Evolutionary conservation across 208 protist genomes (phyloP).

Genomic region (Zelonia costaricensis): DNA sequence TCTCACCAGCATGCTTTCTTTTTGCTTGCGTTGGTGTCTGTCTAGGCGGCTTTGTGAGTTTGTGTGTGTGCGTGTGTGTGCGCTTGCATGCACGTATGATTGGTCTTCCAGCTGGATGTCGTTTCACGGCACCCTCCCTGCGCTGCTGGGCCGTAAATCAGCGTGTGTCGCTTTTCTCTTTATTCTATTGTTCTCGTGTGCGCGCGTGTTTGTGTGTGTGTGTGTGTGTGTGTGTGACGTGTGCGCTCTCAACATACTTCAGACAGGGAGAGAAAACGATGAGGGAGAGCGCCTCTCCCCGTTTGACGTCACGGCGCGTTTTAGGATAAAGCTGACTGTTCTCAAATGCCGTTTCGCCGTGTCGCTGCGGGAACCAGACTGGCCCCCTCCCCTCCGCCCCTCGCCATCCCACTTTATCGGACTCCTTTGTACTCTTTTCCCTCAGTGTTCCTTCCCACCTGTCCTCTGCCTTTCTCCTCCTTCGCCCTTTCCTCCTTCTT

Average conservation of each 20-base stretch:
- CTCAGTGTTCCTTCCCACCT: not conserved
- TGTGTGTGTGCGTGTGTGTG: not conserved
- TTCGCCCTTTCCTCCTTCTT: not conserved
- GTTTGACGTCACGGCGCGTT: no score
- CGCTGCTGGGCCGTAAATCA: no score
- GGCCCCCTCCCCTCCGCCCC: no score
- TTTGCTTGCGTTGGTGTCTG: no score
- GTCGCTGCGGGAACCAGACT: not conserved
- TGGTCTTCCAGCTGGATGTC: not conserved
- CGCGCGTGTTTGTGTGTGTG: not conserved
- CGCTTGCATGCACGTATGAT: not conserved
- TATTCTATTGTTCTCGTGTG: not conserved
- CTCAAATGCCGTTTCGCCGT: not conserved
- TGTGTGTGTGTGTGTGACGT: not conserved
- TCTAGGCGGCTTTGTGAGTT: not conserved
- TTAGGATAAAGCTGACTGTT: no score
- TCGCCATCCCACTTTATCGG: no score
- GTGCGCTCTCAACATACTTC: no score
- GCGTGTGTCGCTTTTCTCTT: not conserved
- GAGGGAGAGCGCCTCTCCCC: no score
- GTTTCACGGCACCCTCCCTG: not conserved
- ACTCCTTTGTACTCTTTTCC: no score
- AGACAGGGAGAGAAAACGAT: no score
- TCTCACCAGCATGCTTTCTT: not conserved
- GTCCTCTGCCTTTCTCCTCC: not conserved